Evolutionary conservation across 2,329 filamentous ascomycete species (phyloP), one percentile per base, ranked within the genome.

Genomic region (Sordariomycetes sp.): DNA sequence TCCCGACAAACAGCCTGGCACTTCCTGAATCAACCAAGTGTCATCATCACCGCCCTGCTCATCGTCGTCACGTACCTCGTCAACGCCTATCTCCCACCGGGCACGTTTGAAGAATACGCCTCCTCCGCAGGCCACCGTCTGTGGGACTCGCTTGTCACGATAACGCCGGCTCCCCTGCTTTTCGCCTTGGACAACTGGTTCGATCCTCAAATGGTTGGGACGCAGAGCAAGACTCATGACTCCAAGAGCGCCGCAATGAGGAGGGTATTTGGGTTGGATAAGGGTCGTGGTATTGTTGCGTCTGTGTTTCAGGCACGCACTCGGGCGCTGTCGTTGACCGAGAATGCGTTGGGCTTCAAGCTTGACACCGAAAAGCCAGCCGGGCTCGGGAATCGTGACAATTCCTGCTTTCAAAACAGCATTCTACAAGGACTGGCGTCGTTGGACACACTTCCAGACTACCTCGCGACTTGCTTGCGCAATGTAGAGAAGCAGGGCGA

Each of bases 361-460:
- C 44, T 47, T 17, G 55, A 54, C 17, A 48, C 57, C 17, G 61
- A 68, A 29, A 57, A 58, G 21, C 82, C 67, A 32, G 70, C 65
- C 2, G 92, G 92, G 0, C 63, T 96, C 34, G 86, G 86, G 8
- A 98, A 98, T 54, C 81, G 79, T 63, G 86, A 94, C 62, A 94
- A 95, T 54, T 94, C 87, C 2, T 96, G 92, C 64, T 98, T 94
- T 55, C 92, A 96, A 58, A 98, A 98, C 57, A 95, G 88, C 52
- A 81, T 95, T 15, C 75, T 98, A 9, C 87, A 94, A 55, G 79
- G 81, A 6, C 64, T 96, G 27, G 79, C 88, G 2, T 82, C 88
- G 4, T 66, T 96, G 20, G 70, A 72, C 14, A 72, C 80, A 5
- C 63, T 96, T 20, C 71, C 73, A 18, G 62, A 61, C 3, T 92